Evolutionary conservation across 805 yeast species (phyloP), one percentile per base, ranked within the genome.

Genomic region (Lachancea waltii): DNA sequence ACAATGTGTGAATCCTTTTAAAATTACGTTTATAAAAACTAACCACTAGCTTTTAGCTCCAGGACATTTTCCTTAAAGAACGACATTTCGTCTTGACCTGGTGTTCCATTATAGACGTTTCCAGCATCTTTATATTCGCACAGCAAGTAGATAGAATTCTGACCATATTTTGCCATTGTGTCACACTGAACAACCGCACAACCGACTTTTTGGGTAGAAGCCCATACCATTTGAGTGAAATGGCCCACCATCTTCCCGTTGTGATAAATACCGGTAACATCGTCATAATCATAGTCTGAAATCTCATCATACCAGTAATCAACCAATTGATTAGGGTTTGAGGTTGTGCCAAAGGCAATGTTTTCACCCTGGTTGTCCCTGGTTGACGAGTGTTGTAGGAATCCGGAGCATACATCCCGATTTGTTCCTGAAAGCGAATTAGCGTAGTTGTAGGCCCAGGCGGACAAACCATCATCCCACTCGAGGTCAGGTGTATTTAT

Each of bases 171-270:
- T 7, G 44, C 33, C 14, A 19, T 36, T 14, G 37, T 37, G 19
- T 48, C 43, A 41, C 56, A 49, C 21, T 43, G 44, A 9, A 45
- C 30, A 27, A 45, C 50, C 26, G 77, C 85, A 68, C 94, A 83
- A 35, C 92, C 94, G 14, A 83, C 60, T 47, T 72, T 61, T 7
- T 74, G 62, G 28, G 82, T 64, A 6, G 68, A 50, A 45, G 73
- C 73, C 94, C 94, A 83, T 18, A 83, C 73, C 23, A 81, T 53
- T 62, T 83, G 90, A 11, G 90, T 81, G 65, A 83, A 83, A 56
- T 83, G 94, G 40, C 85, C 85, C 13, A 76, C 72, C 13, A 68
- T 68, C 6, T 41, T 47, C 27, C 43, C 47, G 40, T 62, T 67
- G 39, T 68, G 68, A 48, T 62, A 67, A 40, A 75, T 79, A 43